Evolutionary conservation across 176 grass and related monocot species (phyloP).

Genomic region (Cocos nucifera): DNA sequence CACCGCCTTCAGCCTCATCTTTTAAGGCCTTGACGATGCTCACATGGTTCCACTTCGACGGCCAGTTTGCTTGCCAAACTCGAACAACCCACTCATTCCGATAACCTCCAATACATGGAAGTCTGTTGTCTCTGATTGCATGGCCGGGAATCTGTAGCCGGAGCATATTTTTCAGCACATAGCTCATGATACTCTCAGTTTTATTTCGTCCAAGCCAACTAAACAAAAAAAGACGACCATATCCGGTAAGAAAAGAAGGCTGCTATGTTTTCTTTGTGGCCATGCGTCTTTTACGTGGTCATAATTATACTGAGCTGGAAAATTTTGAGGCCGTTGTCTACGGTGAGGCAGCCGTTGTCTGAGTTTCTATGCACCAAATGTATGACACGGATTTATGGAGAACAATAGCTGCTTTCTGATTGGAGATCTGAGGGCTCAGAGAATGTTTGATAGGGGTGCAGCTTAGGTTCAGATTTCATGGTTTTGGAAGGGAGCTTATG

Average conservation of each 20-base stretch:
- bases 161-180: conserved; percentile 35
- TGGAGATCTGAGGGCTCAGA: no score
- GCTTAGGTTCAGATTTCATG: no score
- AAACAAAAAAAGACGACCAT: not conserved
- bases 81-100: not conserved
- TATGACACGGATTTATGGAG: no score
- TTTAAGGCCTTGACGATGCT: conserved; percentile 48
- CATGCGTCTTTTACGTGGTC: conserved; percentile 52
- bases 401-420: no score
- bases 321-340: no score
- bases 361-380: no score
- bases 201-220: not conserved
- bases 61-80: conserved; percentile 5
- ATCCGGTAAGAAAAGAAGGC: not conserved
- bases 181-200: no score
- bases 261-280: conserved; percentile 13
- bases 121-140: conserved; percentile 14
- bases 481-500: no score
- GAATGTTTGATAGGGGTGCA: no score
- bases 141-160: conserved; percentile 40
- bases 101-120: not conserved
- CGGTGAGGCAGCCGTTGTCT: no score
- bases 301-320: conserved; percentile 3
- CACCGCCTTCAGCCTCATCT: conserved; percentile 55
- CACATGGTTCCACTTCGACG: conserved; percentile 11